Conservation (phyloP, 176 grass and related monocot species). For the Pharus latifolius region DNA sequence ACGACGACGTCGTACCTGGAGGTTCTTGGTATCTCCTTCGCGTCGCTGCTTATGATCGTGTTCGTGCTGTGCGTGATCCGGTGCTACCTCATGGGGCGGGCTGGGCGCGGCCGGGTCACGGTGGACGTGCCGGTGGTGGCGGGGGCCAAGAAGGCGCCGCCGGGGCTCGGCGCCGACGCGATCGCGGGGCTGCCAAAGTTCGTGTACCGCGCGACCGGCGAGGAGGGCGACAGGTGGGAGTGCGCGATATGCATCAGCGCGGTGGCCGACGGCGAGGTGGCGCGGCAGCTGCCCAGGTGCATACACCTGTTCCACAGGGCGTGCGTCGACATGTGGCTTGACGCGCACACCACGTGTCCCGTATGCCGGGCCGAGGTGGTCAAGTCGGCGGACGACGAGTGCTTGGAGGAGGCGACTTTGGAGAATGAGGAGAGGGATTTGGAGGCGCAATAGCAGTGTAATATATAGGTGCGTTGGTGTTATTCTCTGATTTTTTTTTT, state of each 20-base stretch:
- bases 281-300: constrained; percentile 38
- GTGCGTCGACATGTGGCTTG: constrained; percentile 54
- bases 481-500: not conserved
- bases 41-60: constrained; percentile 23
- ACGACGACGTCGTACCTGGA: constrained; percentile 16
- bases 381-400: not conserved
- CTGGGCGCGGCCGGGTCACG: not conserved
- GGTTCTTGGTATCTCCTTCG: constrained; percentile 38
- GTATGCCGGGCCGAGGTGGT: constrained; percentile 36
- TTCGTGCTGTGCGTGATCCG: constrained; percentile 16
- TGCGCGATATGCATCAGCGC: constrained; percentile 46
- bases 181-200: constrained; percentile 38
- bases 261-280: constrained; percentile 40
- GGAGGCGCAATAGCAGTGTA: constrained; percentile 4
- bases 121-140: not conserved
- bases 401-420: not conserved
- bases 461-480: not conserved
- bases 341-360: constrained; percentile 32
- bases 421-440: constrained; percentile 13
- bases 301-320: constrained; percentile 42
- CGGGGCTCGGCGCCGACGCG: not conserved
- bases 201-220: not conserved
- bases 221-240: constrained; percentile 10
- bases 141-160: not conserved
- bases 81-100: constrained; percentile 23